Conservation (phyloP, 2,329 filamentous ascomycete genomes). For the Monilinia polystroma region DNA sequence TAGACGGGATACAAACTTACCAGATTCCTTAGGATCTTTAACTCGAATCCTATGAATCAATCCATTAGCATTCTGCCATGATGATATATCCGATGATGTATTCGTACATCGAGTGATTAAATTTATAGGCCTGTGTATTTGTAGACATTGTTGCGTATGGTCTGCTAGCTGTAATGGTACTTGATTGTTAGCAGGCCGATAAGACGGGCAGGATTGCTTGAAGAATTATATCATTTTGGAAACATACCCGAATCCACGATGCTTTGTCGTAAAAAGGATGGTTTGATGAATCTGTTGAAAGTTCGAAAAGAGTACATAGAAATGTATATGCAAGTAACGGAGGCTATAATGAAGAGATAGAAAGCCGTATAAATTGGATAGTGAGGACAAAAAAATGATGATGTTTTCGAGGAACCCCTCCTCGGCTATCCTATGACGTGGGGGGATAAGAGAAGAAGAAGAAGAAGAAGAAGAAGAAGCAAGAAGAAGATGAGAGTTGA, state of each 20-base stretch:
- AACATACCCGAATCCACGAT: constrained; percentile 33
- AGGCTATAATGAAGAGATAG: background rate
- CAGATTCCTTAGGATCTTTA: constrained; percentile 83
- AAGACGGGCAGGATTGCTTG: background rate
- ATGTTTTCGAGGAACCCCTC: background rate
- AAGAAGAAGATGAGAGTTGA: too few species aligned
- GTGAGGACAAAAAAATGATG: too few species aligned
- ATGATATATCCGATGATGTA: background rate
- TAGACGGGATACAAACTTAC: constrained; percentile 44
- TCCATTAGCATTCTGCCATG: constrained; percentile 27
- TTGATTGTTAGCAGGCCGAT: constrained; percentile 26
- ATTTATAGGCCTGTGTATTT: constrained; percentile 73
- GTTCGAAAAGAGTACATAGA: constrained; percentile 33
- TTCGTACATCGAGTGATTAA: constrained; percentile 81
- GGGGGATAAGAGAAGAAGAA: background rate
- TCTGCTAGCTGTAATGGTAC: constrained; percentile 34
- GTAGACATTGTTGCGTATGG: constrained; percentile 53
- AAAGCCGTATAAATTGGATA: background rate
- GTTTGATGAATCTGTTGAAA: constrained; percentile 30
- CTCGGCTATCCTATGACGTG: background rate
- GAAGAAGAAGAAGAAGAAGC: background rate
- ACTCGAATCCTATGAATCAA: constrained; percentile 70
- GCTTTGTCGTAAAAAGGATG: constrained; percentile 26
- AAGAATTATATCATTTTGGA: background rate
- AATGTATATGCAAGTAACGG: background rate